These are phyloP conservation scores for Vitis cinerea DNA, from an alignment of 164 flowering plant genomes.

Conservation along the genomic window DNA sequence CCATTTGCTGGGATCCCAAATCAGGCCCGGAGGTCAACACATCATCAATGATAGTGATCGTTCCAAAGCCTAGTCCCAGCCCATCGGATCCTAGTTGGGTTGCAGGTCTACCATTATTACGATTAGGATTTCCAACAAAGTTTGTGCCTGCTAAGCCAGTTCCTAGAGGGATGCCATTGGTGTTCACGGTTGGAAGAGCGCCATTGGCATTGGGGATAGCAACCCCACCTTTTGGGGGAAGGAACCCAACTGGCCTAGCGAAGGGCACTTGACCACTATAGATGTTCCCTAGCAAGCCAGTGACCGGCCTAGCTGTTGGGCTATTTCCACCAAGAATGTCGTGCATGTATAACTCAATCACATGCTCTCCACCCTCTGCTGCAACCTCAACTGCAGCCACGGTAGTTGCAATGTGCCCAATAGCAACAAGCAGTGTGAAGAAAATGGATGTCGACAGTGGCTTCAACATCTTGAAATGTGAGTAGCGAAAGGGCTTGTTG, in stretches of 20 bases:
- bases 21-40: conserved; percentile 51
- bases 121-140: conserved; percentile 39
- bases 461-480: conserved; percentile 27
- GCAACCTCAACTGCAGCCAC: conserved; percentile 20
- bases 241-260: conserved; percentile 75
- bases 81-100: conserved; percentile 72
- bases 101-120: conserved; percentile 28
- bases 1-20: conserved; percentile 48
- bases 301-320: conserved; percentile 82
- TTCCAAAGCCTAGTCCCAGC: conserved; percentile 62
- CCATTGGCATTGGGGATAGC: conserved; percentile 82
- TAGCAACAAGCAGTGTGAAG: conserved; percentile 24
- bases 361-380: conserved; percentile 23
- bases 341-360: conserved; percentile 77
- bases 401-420: conserved; percentile 7
- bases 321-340: conserved; percentile 82
- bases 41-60: conserved; percentile 71
- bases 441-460: conserved; percentile 15
- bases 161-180: conserved; percentile 70
- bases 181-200: conserved; percentile 67
- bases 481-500: too few species aligned
- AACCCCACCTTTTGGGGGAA: conserved; percentile 53
- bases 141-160: conserved; percentile 74
- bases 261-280: conserved; percentile 87
- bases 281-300: conserved; percentile 81